These are phyloP conservation scores for Carex sylvatica DNA, from an alignment of 202 grass and related monocot genomes.

Conservation along the genomic window DNA sequence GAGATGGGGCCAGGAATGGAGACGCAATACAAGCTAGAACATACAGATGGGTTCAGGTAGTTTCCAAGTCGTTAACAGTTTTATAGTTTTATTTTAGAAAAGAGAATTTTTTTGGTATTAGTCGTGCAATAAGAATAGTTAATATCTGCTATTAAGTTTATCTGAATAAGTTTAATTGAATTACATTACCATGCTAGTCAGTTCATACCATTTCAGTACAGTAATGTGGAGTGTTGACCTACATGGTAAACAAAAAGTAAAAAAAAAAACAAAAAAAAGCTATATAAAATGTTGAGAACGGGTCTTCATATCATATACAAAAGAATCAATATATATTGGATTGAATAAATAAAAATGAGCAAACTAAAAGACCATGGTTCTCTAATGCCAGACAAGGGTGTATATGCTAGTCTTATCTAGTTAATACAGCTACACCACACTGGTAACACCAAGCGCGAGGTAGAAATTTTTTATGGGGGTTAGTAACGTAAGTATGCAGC, in stretches of 20 bases:
- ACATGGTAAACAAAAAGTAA: slow-evolving; percentile 2
- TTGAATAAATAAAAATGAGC: not conserved
- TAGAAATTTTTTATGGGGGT: not conserved
- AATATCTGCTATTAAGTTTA: not conserved
- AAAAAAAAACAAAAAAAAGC: not conserved
- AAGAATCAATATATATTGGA: not conserved
- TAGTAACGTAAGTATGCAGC: not conserved
- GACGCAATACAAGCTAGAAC: slow-evolving; percentile 45
- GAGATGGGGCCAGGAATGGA: slow-evolving; percentile 23
- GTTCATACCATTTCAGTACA: not conserved
- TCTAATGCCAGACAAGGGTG: not conserved
- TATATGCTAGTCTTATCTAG: not conserved
- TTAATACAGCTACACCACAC: not conserved
- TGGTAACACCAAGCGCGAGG: not conserved
- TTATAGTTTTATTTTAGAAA: not conserved
- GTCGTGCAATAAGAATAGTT: not conserved
- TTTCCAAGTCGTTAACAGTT: not conserved
- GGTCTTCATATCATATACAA: not conserved
- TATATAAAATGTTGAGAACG: not conserved
- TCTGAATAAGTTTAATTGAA: not conserved
- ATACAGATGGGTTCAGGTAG: slow-evolving; percentile 77
- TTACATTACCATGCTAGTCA: not conserved
- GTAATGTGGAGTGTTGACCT: not conserved
- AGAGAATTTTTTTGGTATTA: not conserved
- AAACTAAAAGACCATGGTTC: not conserved